Percentiles rank a stretch among this genome's conserved stretches.
These are phyloP conservation scores for Trichoderma erinaceum DNA, from an alignment of 495 filamentous ascomycete genomes.

Conservation along the genomic window DNA sequence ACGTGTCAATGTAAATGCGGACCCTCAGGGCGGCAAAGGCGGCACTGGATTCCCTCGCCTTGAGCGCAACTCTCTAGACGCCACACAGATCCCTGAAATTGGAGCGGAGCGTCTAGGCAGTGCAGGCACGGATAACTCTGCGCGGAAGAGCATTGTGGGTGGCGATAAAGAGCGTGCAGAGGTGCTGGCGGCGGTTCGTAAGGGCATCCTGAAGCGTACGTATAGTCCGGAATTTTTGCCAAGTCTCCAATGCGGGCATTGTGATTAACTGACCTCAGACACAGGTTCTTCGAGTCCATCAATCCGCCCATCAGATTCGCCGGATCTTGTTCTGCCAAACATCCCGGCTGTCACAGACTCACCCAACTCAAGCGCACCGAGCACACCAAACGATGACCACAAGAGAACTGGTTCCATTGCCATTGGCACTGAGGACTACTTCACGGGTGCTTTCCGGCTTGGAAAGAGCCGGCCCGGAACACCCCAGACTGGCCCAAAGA, in stretches of 20 bases:
- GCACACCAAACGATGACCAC: conserved; percentile 71
- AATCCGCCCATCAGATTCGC: conserved; percentile 47
- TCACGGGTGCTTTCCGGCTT: conserved; percentile 66
- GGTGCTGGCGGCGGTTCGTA: conserved; percentile 80
- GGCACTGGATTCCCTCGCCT: conserved; percentile 79
- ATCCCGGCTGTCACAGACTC: conserved; percentile 63
- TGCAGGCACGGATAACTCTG: conserved; percentile 51
- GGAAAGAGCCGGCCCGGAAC: conserved; percentile 72
- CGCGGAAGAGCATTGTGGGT: conserved; percentile 82
- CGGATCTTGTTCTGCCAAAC: conserved; percentile 47
- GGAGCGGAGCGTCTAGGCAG: conserved; percentile 46
- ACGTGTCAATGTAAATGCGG: conserved; percentile 69
- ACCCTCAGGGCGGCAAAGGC: conserved; percentile 60
- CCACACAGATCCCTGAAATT: conserved; percentile 36
- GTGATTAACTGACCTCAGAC: conserved; percentile 12
- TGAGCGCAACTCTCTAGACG: conserved; percentile 73
- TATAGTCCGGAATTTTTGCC: conserved; percentile 16
- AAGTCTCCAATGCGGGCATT: neutral
- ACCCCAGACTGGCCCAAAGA: conserved; percentile 56
- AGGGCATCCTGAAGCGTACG: conserved; percentile 93
- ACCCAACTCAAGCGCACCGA: conserved; percentile 73
- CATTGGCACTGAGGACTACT: conserved; percentile 83
- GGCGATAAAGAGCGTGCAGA: conserved; percentile 88
- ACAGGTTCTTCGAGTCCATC: conserved; percentile 60
- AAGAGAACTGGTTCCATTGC: conserved; percentile 59